Base-by-base conservation (phyloP, 2,329 filamentous ascomycete species). In the Hortaea sp. region DNA sequence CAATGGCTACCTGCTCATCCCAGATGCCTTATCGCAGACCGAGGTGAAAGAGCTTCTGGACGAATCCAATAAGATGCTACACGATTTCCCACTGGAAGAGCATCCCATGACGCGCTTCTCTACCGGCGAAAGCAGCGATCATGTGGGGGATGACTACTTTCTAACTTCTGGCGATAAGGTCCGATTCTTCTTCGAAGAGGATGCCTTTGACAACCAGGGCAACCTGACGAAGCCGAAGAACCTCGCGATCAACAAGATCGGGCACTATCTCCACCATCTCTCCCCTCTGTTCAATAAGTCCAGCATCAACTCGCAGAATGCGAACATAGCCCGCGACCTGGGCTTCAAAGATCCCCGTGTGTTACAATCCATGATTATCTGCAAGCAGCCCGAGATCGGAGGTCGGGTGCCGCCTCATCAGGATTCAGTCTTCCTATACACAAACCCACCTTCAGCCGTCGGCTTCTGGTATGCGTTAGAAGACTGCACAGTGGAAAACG, bases 401-500 rank as follows among this genome's bases (percentile, higher is more conserved):
- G 90, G 86, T 20, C 85, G 85, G 1, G 92, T 97, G 39, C 88
- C 85, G 1, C 80, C 88, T 20, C 92, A 98, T 65, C 89, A 95
- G 69, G 90, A 97, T 66, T 87, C 79, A 53, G 89, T 88, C 1
- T 98, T 97, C 57, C 58, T 98, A 51, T 97, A 94, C 65, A 97
- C 92, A 1, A 72, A 88, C 54, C 84, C 87, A 34, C 90, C 90
- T 1, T 85, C 79, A 35, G 92, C 92, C 0, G 85, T 97, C 2
- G 92, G 92, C 0, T 97, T 90, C 70, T 98, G 92, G 92, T 94
- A 95, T 66, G 92, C 92, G 9, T 76, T 98, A 35, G 89, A 98
- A 69, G 90, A 97, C 66, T 87, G 88, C 20, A 90, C 85, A 6
- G 71, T 75, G 1, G 80, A 83, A 63, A 98, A 98, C 65, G 92